Evolutionary conservation across 2,329 filamentous ascomycete genomes (phyloP).

Genomic region (Fusarium coicis): DNA sequence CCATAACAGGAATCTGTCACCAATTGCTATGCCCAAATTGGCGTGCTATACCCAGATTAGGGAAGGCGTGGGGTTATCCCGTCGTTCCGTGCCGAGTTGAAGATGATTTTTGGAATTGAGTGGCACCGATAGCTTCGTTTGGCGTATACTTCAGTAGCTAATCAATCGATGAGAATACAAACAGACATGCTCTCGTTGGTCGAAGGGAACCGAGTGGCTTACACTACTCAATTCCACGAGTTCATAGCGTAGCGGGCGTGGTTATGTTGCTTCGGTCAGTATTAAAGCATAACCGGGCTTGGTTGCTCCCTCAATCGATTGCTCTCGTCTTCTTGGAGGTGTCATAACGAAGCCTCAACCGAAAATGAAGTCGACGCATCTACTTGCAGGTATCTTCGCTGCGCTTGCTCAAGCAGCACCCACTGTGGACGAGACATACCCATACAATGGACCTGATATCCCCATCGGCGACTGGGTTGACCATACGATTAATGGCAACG

Average conservation of each 20-base stretch:
- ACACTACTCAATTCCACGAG: not conserved
- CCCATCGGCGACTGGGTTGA: not conserved
- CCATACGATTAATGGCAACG: not conserved
- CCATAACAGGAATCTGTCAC: not conserved
- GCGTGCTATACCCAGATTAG: not conserved
- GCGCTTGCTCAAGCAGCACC: not conserved
- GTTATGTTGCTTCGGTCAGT: accelerated
- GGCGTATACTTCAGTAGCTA: not conserved
- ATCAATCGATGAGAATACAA: accelerated
- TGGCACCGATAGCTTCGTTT: not conserved
- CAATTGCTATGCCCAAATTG: too few relatives aligned
- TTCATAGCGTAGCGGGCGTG: not conserved
- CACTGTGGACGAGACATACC: not conserved
- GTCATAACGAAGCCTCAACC: accelerated
- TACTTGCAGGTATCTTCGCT: not conserved
- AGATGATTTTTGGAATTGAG: not conserved
- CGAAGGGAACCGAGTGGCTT: not conserved
- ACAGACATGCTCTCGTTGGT: not conserved
- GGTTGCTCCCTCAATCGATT: not conserved
- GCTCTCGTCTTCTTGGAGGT: accelerated
- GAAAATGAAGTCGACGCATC: accelerated
- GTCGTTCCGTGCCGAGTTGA: not conserved
- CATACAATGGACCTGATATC: not conserved
- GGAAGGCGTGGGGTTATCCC: not conserved
- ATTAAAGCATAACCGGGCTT: not conserved